Percentiles rank a stretch among this genome's conserved stretches.
Evolutionary conservation across 352 stramenopile species (phyloP).

Genomic region (Pseudoperonospora humuli): DNA sequence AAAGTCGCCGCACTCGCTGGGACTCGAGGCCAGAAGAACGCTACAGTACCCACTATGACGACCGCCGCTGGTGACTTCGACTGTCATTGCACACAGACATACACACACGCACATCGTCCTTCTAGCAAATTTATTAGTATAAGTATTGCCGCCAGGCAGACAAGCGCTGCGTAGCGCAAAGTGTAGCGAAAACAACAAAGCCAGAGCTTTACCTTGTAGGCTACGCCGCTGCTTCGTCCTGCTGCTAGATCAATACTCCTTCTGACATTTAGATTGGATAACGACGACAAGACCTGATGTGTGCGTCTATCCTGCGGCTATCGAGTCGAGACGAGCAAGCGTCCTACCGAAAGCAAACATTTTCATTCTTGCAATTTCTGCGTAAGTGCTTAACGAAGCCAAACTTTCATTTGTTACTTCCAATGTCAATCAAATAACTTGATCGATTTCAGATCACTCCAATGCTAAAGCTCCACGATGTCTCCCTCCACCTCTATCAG

Average conservation of each 20-base stretch:
- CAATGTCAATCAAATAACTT: conserved; percentile 15
- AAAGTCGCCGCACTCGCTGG: conserved; percentile 25
- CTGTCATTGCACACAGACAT: conserved; percentile 1
- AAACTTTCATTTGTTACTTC: conserved; percentile 1
- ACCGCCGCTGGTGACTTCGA: conserved; percentile 25
- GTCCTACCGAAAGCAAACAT: conserved; percentile 26
- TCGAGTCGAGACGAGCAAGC: conserved; percentile 1
- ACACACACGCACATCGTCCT: conserved; percentile 5
- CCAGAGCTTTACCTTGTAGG: conserved; percentile 25
- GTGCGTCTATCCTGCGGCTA: not conserved
- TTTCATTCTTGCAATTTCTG: conserved; percentile 16
- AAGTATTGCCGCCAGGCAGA: conserved; percentile 25
- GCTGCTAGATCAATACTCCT: conserved; percentile 24
- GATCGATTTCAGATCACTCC: not conserved
- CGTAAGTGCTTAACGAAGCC: not conserved
- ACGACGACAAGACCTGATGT: conserved; percentile 2
- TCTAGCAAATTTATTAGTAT: conserved; percentile 40
- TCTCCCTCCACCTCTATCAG: conserved; percentile 49
- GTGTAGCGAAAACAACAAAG: conserved; percentile 29
- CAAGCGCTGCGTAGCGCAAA: conserved; percentile 26
- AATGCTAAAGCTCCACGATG: conserved; percentile 45
- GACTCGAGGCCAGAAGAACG: conserved; percentile 31
- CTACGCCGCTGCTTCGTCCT: conserved; percentile 23
- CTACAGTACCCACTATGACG: conserved; percentile 24
- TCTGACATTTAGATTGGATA: conserved; percentile 26